Evolutionary conservation across 129 eudicot genomes (phyloP), one percentile per base, ranked within the genome.

Genomic region (Flaveria bidentis): DNA sequence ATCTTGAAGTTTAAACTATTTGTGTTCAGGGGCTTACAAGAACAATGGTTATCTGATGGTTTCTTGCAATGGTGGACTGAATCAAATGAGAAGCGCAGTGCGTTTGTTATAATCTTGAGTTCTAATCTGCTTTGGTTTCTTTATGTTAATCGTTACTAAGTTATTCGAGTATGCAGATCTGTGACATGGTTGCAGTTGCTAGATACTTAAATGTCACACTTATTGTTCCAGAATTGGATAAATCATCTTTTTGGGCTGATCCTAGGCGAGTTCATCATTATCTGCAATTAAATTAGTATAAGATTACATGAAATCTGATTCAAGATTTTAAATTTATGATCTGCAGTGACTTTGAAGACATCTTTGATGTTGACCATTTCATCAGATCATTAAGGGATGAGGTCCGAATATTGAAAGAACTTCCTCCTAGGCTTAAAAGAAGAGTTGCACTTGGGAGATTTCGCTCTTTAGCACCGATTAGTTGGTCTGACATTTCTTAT

Each of bases 31-130:
- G 64, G 80, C 84, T 72, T 87, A 87, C 69, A 87, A 79, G 77
- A 87, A 87, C 82, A 87, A 87, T 70, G 91, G 91, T 53, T 87
- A 87, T 73, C 86, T 87, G 18, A 78, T 84, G 88, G 91, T 87
- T 58, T 87, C 88, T 81, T 60, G 66, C 41, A 60, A 60, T 60
- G 67, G 67, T 25, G 67, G 67, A 61, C 67, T 61, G 13, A 61
- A 61, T 61, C 67, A 61, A 26, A 61, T 61, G 67, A 13, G 67
- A 62, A 42, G 44, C 6, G 44, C 67, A 6, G 67, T 62, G 18
- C n/a, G 67, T 62, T 62, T 62, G 67, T 62, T 28, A 62, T 62
- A 62, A 14, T 62, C 20, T 13, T 62, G 44, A 62, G 10, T 26
- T 4, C 2, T 62, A 28, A 28, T 28, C 9, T 28, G 44, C 30